These are phyloP conservation scores for Phoma sp. DNA, from an alignment of 2,329 filamentous ascomycete species.

Conservation along the genomic window DNA sequence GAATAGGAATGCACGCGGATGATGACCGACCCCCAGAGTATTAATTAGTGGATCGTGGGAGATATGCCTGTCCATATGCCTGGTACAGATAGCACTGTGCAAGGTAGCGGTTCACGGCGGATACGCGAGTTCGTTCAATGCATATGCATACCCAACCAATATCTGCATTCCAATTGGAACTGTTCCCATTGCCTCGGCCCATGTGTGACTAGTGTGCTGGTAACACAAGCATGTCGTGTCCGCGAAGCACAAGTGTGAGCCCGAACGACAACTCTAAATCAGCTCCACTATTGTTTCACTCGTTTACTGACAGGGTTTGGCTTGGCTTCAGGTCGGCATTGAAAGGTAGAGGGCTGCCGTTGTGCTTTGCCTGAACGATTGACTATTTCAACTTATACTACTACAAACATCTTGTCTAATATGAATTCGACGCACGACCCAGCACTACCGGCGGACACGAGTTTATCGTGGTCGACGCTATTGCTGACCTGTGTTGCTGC, in stretches of 20 bases:
- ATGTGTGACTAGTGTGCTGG: too few species aligned
- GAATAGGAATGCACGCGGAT: too few species aligned
- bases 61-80: too few species aligned
- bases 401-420: not conserved
- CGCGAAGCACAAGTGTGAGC: not conserved
- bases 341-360: not conserved
- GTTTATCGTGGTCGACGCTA: slow-evolving; percentile 24
- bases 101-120: too few species aligned
- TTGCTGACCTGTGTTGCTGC: slow-evolving; percentile 19
- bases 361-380: not conserved
- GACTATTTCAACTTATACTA: not conserved
- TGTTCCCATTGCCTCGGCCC: too few species aligned
- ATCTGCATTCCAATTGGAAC: too few species aligned
- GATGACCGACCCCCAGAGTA: too few species aligned
- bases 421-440: not conserved
- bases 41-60: too few species aligned
- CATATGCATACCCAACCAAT: too few species aligned
- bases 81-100: too few species aligned
- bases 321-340: not conserved
- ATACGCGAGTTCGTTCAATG: too few species aligned
- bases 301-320: slow-evolving; percentile 3
- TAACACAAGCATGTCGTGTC: too few species aligned
- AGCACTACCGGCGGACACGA: slow-evolving; percentile 3
- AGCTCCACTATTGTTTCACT: not conserved
- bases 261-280: not conserved